Percentiles rank a stretch among this genome's conserved stretches.
Evolutionary conservation across 257 asterid species (phyloP).

Genomic region (Salvia rosmarinus): DNA sequence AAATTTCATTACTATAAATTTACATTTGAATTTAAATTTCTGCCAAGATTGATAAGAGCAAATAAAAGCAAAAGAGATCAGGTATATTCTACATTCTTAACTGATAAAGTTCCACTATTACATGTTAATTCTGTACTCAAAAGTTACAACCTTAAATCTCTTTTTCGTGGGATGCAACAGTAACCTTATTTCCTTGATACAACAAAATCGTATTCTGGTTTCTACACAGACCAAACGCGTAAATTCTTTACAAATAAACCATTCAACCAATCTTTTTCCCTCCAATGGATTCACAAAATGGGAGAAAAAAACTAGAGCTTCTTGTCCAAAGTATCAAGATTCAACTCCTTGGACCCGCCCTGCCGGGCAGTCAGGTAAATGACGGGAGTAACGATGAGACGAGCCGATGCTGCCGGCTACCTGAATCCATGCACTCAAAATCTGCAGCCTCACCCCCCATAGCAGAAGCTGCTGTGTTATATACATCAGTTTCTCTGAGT

Average conservation of each 20-base stretch:
- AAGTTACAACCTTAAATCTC: not conserved
- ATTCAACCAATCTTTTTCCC: constrained; percentile 38
- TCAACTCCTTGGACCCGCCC: not conserved
- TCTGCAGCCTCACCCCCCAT: constrained; percentile 54
- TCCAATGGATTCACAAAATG: constrained; percentile 45
- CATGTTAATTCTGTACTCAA: constrained; percentile 28
- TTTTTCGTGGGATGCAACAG: constrained; percentile 22
- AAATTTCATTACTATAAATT: too few species aligned
- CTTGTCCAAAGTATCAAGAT: not conserved
- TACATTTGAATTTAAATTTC: not conserved
- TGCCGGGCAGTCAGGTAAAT: constrained; percentile 43
- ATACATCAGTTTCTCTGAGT: constrained; percentile 50
- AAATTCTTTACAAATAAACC: constrained; percentile 42
- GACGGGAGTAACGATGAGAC: constrained; percentile 51
- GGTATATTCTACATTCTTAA: not conserved
- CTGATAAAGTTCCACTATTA: constrained; percentile 1
- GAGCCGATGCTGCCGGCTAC: constrained; percentile 51
- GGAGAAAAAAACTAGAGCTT: constrained; percentile 17
- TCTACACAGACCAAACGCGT: constrained; percentile 34
- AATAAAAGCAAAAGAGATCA: not conserved
- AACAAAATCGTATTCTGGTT: constrained; percentile 38
- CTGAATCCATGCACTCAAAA: constrained; percentile 59
- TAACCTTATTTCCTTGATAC: constrained; percentile 37
- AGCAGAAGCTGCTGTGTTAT: constrained; percentile 43
- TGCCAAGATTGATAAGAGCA: not conserved